Percentiles rank a stretch among this genome's conserved stretches.
Evolutionary conservation across 2,329 filamentous ascomycete species (phyloP).

Genomic region (Exophiala mesophila): DNA sequence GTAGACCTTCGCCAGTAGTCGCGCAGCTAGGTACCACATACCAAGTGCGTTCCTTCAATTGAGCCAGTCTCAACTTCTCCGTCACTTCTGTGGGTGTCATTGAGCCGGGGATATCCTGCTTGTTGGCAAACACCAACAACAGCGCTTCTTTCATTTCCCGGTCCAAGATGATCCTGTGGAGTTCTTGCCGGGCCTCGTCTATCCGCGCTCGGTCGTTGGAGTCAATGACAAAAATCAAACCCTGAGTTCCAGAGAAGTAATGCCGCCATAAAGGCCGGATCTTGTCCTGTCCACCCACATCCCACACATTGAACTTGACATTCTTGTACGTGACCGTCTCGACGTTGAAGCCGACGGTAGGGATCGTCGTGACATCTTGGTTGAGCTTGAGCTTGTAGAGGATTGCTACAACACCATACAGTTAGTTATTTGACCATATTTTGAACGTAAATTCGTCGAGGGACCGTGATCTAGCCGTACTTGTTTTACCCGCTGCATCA

Average conservation of each 20-base stretch:
- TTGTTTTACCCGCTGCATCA: conserved; percentile 97
- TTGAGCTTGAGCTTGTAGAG: conserved; percentile 98
- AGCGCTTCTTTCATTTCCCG: conserved; percentile 96
- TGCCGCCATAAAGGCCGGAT: conserved; percentile 95
- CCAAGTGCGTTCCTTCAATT: conserved; percentile 79
- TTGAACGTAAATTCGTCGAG: background rate
- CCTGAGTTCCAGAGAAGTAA: conserved; percentile 94
- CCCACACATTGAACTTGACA: conserved; percentile 99
- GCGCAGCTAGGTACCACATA: conserved; percentile 80
- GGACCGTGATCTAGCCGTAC: conserved; percentile 32
- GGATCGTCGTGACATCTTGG: conserved; percentile 96
- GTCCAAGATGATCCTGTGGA: conserved; percentile 96
- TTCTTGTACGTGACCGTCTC: conserved; percentile 99
- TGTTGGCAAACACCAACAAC: conserved; percentile 95
- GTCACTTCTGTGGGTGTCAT: conserved; percentile 77
- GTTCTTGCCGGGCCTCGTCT: conserved; percentile 85
- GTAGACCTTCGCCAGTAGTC: conserved; percentile 72
- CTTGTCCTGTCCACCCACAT: conserved; percentile 98
- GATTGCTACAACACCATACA: conserved; percentile 53
- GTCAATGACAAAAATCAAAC: conserved; percentile 97
- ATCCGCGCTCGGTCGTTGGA: conserved; percentile 87
- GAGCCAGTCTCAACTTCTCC: conserved; percentile 67
- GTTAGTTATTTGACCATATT: conserved; percentile 12
- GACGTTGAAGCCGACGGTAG: conserved; percentile 98
- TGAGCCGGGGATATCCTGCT: conserved; percentile 86